Percentiles rank a stretch among this genome's conserved stretches.
These are phyloP conservation scores for Penicillium verhagenii DNA, from an alignment of 495 filamentous ascomycete species.

Conservation along the genomic window DNA sequence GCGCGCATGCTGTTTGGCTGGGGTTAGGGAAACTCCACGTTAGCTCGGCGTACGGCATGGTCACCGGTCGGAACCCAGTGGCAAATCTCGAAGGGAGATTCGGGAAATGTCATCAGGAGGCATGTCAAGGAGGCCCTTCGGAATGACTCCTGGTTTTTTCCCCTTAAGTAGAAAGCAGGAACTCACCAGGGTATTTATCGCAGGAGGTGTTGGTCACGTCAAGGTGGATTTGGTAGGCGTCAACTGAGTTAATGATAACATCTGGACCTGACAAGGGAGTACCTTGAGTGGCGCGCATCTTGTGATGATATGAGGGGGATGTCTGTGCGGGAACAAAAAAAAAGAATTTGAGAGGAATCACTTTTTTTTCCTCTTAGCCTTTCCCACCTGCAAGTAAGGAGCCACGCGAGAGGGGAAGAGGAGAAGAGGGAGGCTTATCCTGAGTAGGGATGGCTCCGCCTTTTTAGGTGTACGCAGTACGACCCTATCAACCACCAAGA, in stretches of 20 bases:
- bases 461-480: neutral
- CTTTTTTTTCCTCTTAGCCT: neutral
- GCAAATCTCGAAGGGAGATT: neutral
- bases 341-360: slow-evolving; percentile 16
- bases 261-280: slow-evolving; percentile 10
- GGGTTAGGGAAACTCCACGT: slow-evolving; percentile 6
- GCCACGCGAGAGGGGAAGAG: slow-evolving; percentile 19
- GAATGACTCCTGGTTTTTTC: neutral
- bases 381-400: slow-evolving; percentile 17
- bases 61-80: slow-evolving; percentile 5
- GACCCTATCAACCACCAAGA: slow-evolving; percentile 1
- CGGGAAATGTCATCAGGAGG: slow-evolving; percentile 3
- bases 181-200: slow-evolving; percentile 48
- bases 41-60: slow-evolving; percentile 15
- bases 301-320: neutral
- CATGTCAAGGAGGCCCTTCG: neutral
- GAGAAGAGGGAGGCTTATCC: slow-evolving; percentile 20
- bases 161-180: neutral
- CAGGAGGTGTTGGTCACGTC: slow-evolving; percentile 27
- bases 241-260: slow-evolving; percentile 27
- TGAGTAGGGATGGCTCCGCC: slow-evolving; percentile 16
- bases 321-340: neutral
- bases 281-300: slow-evolving; percentile 20
- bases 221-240: slow-evolving; percentile 35
- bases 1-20: slow-evolving; percentile 79